Conservation (phyloP, 345 rosid genomes). For the Psidium guajava region DNA sequence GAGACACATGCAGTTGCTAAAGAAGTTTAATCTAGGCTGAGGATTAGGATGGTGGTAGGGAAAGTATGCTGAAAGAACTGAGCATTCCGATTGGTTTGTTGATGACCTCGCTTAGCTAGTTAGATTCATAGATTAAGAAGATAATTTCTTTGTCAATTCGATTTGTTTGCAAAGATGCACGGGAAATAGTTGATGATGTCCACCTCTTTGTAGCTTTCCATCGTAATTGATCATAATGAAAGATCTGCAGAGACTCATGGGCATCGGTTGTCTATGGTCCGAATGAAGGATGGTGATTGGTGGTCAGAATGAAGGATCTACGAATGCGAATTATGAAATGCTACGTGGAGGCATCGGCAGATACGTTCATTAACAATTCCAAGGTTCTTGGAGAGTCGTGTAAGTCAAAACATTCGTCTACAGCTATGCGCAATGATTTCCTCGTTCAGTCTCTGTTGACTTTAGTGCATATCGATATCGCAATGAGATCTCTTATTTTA, state of each 20-base stretch:
- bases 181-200: neutral
- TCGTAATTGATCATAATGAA: too few species aligned
- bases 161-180: neutral
- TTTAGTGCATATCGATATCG: neutral
- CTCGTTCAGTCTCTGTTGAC: neutral
- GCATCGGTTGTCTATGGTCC: conserved; percentile 20
- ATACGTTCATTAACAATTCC: conserved; percentile 16
- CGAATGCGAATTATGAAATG: conserved; percentile 9
- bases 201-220: neutral
- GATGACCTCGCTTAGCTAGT: neutral
- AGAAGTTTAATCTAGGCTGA: neutral
- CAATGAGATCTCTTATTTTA: too few species aligned
- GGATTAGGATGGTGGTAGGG: neutral
- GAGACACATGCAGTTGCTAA: neutral
- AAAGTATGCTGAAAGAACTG: neutral
- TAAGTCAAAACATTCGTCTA: neutral
- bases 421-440: neutral
- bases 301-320: neutral
- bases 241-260: conserved; percentile 6
- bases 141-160: neutral
- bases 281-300: too few species aligned
- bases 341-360: conserved; percentile 23
- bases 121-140: neutral
- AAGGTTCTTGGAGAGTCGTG: conserved; percentile 12
- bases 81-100: neutral